Evolutionary conservation across 2,329 filamentous ascomycete genomes (phyloP), one percentile per base, ranked within the genome.

Genomic region (Aspergillus sp.): DNA sequence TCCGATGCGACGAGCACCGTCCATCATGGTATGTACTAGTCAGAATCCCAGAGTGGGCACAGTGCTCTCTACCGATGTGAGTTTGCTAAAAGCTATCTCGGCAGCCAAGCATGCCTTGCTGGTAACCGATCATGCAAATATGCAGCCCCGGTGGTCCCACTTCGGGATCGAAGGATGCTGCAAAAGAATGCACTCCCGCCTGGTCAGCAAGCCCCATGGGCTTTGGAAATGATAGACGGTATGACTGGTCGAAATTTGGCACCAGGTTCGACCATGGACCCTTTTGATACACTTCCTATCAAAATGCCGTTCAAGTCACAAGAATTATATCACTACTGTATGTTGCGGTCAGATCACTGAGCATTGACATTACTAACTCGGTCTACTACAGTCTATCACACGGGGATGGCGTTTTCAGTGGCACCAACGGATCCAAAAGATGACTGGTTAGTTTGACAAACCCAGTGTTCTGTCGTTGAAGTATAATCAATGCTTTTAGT

Each of bases 261-360:
- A n/a, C 27, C 15, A 12, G 42, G 22, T n/a, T 17, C 39, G 27
- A 13, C 7, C 20, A 52, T 52, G 15, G 50, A 52, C 19, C 50
- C 50, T 6, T 52, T 52, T 20, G 50, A 52, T 42, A 42, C 39
- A 17, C 50, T 52, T 17, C 50, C 50, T 3, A 22, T 52, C 7
- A 52, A 52, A 30, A 52, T 52, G 50, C 50, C 50, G 5, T 44
- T 44, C n/a, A 41, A 30, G 22, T 52, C 50, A 19, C 50, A 39
- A 12, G 50, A 52, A 42, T 33, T 52, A 24, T 52, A 52, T 15
- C 33, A 52, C 41, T 52, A 52, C 50, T 52, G 50, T 52, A 33
- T 33, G 50, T 33, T 27, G 33, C 24, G n/a, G 17, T 19, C 13
- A 15, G 6, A 22, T n/a, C 34, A 19, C 4, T 30, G 24, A 40